These are phyloP conservation scores for Thelephora terrestris DNA, from an alignment of 1,284 basidiomycete species.

Conservation along the genomic window DNA sequence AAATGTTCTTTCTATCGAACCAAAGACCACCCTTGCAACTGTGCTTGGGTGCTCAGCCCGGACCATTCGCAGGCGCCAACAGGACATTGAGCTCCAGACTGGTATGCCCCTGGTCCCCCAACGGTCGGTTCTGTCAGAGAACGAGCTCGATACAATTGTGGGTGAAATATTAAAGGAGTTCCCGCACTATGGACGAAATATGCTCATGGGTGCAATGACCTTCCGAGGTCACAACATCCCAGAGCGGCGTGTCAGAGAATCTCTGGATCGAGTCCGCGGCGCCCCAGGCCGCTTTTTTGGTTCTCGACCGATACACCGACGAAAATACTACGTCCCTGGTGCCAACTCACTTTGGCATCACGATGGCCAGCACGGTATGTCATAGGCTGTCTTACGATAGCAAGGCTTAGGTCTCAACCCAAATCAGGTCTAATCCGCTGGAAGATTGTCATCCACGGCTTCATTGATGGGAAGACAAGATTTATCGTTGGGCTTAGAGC, in stretches of 20 bases:
- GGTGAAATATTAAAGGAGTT: constrained; percentile 11
- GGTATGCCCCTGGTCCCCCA: not conserved
- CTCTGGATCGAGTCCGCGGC: constrained; percentile 13
- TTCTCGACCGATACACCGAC: constrained; percentile 9
- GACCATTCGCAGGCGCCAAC: not conserved
- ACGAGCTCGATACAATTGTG: constrained; percentile 13
- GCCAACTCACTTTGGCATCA: constrained; percentile 28
- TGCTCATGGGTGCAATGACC: constrained; percentile 15
- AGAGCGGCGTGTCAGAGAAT: constrained; percentile 5
- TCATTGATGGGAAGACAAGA: constrained; percentile 27
- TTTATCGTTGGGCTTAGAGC: constrained; percentile 21
- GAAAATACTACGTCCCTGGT: constrained; percentile 23
- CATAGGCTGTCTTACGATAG: not conserved
- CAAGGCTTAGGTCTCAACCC: not conserved
- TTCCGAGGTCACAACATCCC: constrained; percentile 10
- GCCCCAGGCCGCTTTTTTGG: constrained; percentile 12
- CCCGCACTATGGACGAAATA: constrained; percentile 15
- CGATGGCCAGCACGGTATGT: constrained; percentile 25
- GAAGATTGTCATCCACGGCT: constrained; percentile 28
- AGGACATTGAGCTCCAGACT: not conserved
- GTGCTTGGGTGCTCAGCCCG: not conserved
- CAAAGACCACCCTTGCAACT: not conserved
- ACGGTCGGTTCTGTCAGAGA: constrained; percentile 9
- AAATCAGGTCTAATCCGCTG: constrained; percentile 17
- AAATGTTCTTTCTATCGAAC: not conserved